Conservation (phyloP, 441 rosid species). For the Brassica balearica region DNA sequence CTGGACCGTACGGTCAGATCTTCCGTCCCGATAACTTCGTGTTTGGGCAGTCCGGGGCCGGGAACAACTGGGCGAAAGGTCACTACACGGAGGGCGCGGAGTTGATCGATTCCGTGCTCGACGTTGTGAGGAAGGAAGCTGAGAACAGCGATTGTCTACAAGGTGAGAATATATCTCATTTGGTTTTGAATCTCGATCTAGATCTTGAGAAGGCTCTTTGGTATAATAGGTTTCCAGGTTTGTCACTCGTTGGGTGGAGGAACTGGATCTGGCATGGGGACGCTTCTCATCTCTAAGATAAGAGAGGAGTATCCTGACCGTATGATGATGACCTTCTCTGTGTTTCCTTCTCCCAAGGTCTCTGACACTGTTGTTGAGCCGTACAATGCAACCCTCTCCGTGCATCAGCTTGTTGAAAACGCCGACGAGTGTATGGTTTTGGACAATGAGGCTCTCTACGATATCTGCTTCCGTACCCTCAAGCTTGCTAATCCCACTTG, state of each 20-base stretch:
- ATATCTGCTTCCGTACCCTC: constrained; percentile 92
- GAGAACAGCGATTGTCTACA: constrained; percentile 48
- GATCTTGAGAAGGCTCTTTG: neutral
- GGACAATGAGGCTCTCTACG: constrained; percentile 90
- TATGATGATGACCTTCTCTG: constrained; percentile 49
- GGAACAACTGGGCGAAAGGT: constrained; percentile 74
- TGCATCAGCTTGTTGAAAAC: constrained; percentile 93
- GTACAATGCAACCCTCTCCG: constrained; percentile 93
- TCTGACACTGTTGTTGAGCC: constrained; percentile 98
- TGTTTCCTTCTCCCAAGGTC: constrained; percentile 96
- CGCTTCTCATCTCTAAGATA: neutral
- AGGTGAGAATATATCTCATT: constrained; percentile 31
- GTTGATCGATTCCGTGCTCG: constrained; percentile 45
- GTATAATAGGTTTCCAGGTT: neutral
- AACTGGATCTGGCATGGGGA: neutral
- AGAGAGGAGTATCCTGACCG: neutral
- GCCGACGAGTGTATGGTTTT: constrained; percentile 98
- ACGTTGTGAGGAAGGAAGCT: constrained; percentile 46
- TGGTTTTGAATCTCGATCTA: constrained; percentile 24
- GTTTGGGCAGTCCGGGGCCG: constrained; percentile 76
- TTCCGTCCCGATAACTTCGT: constrained; percentile 76
- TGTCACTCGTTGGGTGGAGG: neutral
- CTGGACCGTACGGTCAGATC: constrained; percentile 66
- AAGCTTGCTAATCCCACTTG: constrained; percentile 73
- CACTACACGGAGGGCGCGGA: constrained; percentile 46